Conservation (phyloP, 495 filamentous ascomycete species). For the Trichoderma asperelloides region DNA sequence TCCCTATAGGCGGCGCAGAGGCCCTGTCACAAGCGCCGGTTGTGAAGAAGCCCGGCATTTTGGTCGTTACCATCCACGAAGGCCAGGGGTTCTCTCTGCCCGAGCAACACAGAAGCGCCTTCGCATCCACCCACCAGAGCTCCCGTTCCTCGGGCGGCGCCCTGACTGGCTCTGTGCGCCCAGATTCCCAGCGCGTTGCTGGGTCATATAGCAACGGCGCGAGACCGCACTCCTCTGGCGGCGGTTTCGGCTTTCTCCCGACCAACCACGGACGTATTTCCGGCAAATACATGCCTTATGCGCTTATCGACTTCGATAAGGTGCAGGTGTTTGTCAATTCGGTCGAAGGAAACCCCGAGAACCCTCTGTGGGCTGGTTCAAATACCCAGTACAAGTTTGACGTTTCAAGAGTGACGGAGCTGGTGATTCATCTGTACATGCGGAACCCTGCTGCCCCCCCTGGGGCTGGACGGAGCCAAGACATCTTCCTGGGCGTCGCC, state of each 20-base stretch:
- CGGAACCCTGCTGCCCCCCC: constrained; percentile 79
- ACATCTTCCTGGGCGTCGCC: constrained; percentile 88
- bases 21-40: constrained; percentile 69
- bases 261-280: constrained; percentile 84
- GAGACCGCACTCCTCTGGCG: constrained; percentile 73
- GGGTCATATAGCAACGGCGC: constrained; percentile 53
- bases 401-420: constrained; percentile 82
- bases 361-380: constrained; percentile 91
- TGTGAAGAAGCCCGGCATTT: constrained; percentile 74
- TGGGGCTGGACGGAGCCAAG: constrained; percentile 81
- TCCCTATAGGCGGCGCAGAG: constrained; percentile 66
- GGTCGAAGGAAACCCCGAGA: constrained; percentile 86
- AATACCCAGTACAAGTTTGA: constrained; percentile 99
- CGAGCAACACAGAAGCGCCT: constrained; percentile 66
- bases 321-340: constrained; percentile 97
- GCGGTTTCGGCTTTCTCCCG: constrained; percentile 77
- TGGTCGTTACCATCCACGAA: constrained; percentile 95
- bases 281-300: constrained; percentile 73
- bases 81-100: constrained; percentile 82
- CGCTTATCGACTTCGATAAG: constrained; percentile 95
- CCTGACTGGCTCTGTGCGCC: constrained; percentile 62
- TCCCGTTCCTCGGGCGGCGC: constrained; percentile 62
- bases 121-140: constrained; percentile 48
- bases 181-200: constrained; percentile 57
- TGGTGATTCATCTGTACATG: constrained; percentile 85